Conservation (phyloP, 495 filamentous ascomycete genomes). For the Penicillium samsonianum region DNA sequence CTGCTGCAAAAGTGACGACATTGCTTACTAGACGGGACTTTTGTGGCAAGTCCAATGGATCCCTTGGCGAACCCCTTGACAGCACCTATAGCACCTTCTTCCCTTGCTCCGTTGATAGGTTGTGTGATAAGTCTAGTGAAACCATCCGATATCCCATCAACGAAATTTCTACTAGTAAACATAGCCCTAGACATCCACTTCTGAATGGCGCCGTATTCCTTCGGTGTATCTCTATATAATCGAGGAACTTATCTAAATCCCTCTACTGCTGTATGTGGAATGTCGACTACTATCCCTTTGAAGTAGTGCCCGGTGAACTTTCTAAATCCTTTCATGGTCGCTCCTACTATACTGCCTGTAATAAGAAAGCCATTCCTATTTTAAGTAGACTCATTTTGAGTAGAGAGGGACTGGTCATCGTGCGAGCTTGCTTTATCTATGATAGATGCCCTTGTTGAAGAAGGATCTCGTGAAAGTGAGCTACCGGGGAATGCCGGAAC, state of each 20-base stretch:
- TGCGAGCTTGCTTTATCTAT: not conserved
- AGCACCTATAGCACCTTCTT: slow-evolving; percentile 59
- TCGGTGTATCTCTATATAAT: slow-evolving; percentile 64
- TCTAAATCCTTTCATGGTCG: slow-evolving; percentile 34
- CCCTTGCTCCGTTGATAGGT: slow-evolving; percentile 61
- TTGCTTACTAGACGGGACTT: too few species aligned
- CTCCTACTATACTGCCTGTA: slow-evolving; percentile 30
- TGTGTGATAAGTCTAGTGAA: slow-evolving; percentile 67
- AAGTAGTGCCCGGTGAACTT: slow-evolving; percentile 33
- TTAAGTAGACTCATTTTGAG: not conserved
- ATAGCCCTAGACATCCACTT: slow-evolving; percentile 40
- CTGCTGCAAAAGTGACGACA: too few species aligned
- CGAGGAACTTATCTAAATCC: slow-evolving; percentile 83
- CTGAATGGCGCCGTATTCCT: slow-evolving; percentile 35
- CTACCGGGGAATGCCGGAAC: not conserved
- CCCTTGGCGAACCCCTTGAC: slow-evolving; percentile 55
- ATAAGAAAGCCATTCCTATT: slow-evolving; percentile 7
- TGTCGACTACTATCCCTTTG: slow-evolving; percentile 54
- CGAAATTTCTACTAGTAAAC: slow-evolving; percentile 58
- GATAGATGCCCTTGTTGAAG: not conserved
- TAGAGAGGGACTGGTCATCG: not conserved
- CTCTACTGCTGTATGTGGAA: slow-evolving; percentile 72
- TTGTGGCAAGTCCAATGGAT: too few species aligned
- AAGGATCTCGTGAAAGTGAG: not conserved
- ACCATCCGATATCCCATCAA: slow-evolving; percentile 72